These are phyloP conservation scores for Mimosa pudica DNA, from an alignment of 306 rosid species.

Conservation along the genomic window DNA sequence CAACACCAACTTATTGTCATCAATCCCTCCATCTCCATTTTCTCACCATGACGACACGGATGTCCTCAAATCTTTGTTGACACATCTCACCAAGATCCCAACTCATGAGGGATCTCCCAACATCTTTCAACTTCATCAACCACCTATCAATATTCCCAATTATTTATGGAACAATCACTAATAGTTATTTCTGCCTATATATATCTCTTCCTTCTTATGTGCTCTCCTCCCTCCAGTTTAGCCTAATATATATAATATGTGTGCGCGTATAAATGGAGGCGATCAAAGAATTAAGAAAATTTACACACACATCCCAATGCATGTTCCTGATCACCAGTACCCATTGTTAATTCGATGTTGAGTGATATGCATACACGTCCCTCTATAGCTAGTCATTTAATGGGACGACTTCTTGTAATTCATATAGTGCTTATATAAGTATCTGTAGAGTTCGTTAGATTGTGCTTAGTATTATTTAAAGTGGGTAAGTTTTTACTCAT, in stretches of 20 bases:
- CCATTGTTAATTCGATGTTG: background rate
- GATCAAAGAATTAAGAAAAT: background rate
- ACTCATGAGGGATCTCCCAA: constrained; percentile 49
- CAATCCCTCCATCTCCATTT: too few relatives aligned
- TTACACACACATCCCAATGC: background rate
- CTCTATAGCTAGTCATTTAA: background rate
- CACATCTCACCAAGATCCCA: constrained; percentile 62
- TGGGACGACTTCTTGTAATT: background rate
- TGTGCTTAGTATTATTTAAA: background rate
- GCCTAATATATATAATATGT: background rate
- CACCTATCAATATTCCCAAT: constrained; percentile 44
- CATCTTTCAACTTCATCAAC: constrained; percentile 31
- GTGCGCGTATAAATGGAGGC: background rate
- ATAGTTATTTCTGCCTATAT: background rate
- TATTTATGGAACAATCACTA: constrained; percentile 59
- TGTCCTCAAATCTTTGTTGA: constrained; percentile 59
- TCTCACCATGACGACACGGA: constrained; percentile 60
- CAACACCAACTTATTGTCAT: background rate
- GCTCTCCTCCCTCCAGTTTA: background rate
- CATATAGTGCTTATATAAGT: background rate
- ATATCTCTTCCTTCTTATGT: background rate
- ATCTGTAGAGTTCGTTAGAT: background rate
- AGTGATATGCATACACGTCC: background rate
- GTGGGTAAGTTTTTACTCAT: background rate
- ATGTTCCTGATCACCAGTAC: background rate